Evolutionary conservation across 192 early-diverging fungal genomes (phyloP).

Genomic region (Geranomyces variabilis): DNA sequence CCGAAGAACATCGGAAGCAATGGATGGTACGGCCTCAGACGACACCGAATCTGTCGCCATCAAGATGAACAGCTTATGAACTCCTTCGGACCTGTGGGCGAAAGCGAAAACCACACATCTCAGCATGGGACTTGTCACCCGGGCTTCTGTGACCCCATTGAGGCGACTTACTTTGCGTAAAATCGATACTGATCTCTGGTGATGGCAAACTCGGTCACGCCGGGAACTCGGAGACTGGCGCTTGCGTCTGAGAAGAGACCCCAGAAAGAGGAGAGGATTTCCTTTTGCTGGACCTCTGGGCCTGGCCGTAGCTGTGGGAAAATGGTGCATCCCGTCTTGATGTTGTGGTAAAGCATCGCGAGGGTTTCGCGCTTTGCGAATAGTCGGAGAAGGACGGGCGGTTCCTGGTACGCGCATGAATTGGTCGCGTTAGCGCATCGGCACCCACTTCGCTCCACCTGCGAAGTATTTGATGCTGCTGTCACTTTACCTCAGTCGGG

Average conservation of each 20-base stretch:
- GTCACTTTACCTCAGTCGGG: slow-evolving; percentile 54
- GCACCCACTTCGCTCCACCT: neutral
- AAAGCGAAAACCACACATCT: neutral
- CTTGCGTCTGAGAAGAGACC: slow-evolving; percentile 56
- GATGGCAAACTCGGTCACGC: slow-evolving; percentile 56
- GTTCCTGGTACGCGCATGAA: slow-evolving; percentile 41
- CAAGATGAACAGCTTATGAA: slow-evolving; percentile 58
- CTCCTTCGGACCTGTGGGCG: slow-evolving; percentile 48
- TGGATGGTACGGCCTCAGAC: slow-evolving; percentile 45
- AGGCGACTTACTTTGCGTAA: slow-evolving; percentile 44
- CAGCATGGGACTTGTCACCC: too few species aligned
- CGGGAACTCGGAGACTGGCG: slow-evolving; percentile 44
- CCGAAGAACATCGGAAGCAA: slow-evolving; percentile 47
- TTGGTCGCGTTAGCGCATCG: too few species aligned
- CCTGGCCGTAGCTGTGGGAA: slow-evolving; percentile 64
- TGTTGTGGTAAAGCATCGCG: slow-evolving; percentile 65
- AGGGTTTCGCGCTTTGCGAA: slow-evolving; percentile 69
- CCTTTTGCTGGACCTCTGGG: slow-evolving; percentile 63
- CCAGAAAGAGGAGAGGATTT: slow-evolving; percentile 62
- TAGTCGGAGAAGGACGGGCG: slow-evolving; percentile 57
- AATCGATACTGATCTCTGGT: slow-evolving; percentile 54
- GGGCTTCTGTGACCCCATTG: too few species aligned
- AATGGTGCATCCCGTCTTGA: slow-evolving; percentile 60
- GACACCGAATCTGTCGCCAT: slow-evolving; percentile 49
- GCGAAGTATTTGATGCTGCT: neutral